Conservation (phyloP, 2,329 filamentous ascomycete genomes). For the Exophiala calicioides region DNA sequence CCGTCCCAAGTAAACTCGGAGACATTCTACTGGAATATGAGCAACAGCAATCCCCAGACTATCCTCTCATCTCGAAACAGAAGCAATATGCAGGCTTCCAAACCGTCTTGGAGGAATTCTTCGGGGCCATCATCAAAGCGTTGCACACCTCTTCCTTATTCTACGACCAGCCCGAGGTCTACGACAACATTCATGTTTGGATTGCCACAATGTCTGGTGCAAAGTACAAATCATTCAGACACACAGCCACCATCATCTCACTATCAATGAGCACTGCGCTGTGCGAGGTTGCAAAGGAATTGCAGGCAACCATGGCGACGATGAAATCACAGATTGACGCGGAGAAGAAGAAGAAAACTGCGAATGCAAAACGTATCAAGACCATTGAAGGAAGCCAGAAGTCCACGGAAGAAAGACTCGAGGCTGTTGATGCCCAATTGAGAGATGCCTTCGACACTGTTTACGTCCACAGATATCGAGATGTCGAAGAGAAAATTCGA, state of each 20-base stretch:
- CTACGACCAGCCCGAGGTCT: slow-evolving; percentile 72
- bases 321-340: slow-evolving; percentile 76
- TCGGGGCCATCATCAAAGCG: slow-evolving; percentile 71
- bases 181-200: slow-evolving; percentile 90
- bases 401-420: slow-evolving; percentile 68
- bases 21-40: slow-evolving; percentile 90
- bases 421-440: slow-evolving; percentile 69
- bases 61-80: slow-evolving; percentile 82
- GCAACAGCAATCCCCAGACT: slow-evolving; percentile 80
- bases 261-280: slow-evolving; percentile 77
- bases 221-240: slow-evolving; percentile 82
- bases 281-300: slow-evolving; percentile 69
- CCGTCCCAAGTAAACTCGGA: slow-evolving; percentile 72
- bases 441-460: slow-evolving; percentile 88
- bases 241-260: slow-evolving; percentile 85
- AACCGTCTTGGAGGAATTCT: slow-evolving; percentile 74
- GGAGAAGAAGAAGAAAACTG: slow-evolving; percentile 69
- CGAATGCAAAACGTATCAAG: slow-evolving; percentile 76
- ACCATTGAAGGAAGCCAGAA: slow-evolving; percentile 73
- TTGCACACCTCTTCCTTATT: slow-evolving; percentile 80
- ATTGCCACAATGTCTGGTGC: slow-evolving; percentile 88
- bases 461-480: slow-evolving; percentile 93
- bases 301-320: slow-evolving; percentile 72
- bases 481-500: slow-evolving; percentile 85
- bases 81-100: slow-evolving; percentile 78